Base-by-base conservation (phyloP, 1,284 basidiomycete species). In the Cryptococcus sp. region DNA sequence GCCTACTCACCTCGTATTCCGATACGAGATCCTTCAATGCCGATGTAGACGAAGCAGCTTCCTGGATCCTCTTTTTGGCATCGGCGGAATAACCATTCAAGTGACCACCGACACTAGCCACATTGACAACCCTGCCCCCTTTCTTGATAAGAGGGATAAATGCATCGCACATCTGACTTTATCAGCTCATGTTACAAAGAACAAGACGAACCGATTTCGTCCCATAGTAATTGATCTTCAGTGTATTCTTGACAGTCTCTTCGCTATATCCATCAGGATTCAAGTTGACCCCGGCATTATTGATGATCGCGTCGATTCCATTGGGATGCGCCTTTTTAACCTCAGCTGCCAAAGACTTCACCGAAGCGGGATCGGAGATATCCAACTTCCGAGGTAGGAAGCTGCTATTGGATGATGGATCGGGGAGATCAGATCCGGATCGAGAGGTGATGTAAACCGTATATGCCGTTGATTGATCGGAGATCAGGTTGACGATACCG, bases 221-320 rank as follows among this genome's bases (percentile, higher is more conserved):
- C n/a, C 41, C 41, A 21, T 43, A 43, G 24, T 43, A 43, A 24
- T 43, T 22, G 41, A 43, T 43, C 41, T 43, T 43, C 41, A 43
- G 10, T 22, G 41, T 43, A 19, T 43, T 43, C 24, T 21, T n/a
- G 19, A 43, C 19, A 14, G 41, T 43, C 16, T 22, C 21, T 13
- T 43, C n/a, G 41, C 41, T 43, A 21, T 43, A 43, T 22, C 41
- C 41, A 13, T 43, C 41, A 22, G 41, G 41, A 19, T 43, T 43
- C 41, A 43, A 22, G 16, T 43, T 43, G n/a, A 43, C 41, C 5
- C 41, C 41, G 21, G 41, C 41, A 11, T 43, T 43, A 24, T 43
- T 43, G 41, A 43, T 43, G 41, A 43, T 24, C 41, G 41, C 41
- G 24, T 43, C 41, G 24, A 43, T 43, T 19, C 41, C 41, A 24